Conservation (phyloP, 176 grass and related monocot genomes). For the Triticum urartu region DNA sequence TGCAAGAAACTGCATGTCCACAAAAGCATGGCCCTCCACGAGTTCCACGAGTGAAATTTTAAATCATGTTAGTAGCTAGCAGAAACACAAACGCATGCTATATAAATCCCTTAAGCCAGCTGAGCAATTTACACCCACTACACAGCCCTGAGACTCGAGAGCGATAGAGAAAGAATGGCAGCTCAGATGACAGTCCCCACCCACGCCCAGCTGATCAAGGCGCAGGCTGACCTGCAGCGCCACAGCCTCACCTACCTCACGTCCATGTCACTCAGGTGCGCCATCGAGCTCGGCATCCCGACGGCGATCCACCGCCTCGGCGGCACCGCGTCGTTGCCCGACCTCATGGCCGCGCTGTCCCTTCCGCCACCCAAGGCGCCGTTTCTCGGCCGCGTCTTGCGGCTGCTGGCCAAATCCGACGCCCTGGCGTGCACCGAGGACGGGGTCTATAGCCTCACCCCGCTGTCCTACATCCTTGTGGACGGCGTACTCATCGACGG, state of each 20-base stretch:
- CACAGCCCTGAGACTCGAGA: background rate
- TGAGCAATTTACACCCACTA: background rate
- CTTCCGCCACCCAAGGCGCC: background rate
- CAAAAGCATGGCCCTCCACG: background rate
- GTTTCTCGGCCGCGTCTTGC: background rate
- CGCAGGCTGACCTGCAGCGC: background rate
- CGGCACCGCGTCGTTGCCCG: background rate
- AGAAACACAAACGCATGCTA: background rate
- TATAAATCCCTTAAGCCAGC: background rate
- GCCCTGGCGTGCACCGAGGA: background rate
- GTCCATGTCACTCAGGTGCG: background rate
- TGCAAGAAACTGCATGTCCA: background rate
- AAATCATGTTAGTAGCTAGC: background rate
- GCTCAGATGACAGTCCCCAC: background rate
- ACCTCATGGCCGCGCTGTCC: background rate
- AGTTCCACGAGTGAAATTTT: background rate
- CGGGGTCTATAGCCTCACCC: background rate
- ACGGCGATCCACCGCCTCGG: background rate
- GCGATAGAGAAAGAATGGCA: background rate
- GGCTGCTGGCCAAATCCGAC: background rate
- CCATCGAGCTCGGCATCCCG: background rate
- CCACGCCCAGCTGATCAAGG: background rate
- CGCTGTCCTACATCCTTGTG: background rate
- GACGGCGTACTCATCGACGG: background rate
- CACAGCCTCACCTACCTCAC: background rate